Percentiles rank a stretch among this genome's conserved stretches.
Conservation (phyloP, 257 asterid species). For the Fraxinus pennsylvanica region DNA sequence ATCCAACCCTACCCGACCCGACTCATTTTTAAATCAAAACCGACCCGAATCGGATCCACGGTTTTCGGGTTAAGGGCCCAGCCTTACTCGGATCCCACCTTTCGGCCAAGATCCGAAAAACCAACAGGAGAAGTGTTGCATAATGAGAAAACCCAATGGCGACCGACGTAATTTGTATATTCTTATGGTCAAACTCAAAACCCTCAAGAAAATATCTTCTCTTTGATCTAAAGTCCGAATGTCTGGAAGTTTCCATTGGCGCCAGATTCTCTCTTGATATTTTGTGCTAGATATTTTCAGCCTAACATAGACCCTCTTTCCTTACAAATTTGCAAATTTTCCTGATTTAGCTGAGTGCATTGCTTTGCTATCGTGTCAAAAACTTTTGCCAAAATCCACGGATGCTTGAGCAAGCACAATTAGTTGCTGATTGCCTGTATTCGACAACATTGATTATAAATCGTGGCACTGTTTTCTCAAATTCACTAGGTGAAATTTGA, state of each 20-base stretch:
- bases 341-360: background rate
- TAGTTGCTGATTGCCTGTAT: background rate
- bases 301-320: background rate
- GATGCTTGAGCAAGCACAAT: background rate
- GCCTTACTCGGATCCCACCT: background rate
- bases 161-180: conserved; percentile 15
- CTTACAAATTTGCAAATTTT: background rate
- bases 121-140: background rate
- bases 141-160: conserved; percentile 33
- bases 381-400: background rate
- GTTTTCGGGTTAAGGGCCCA: no score
- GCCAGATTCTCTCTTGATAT: background rate
- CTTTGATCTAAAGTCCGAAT: conserved; percentile 5
- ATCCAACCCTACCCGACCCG: no score
- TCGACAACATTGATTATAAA: background rate
- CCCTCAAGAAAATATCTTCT: conserved; percentile 51
- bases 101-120: background rate
- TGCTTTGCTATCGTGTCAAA: background rate
- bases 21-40: no score
- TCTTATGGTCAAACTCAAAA: conserved; percentile 18
- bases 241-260: conserved; percentile 57
- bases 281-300: conserved; percentile 42
- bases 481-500: background rate
- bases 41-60: no score
- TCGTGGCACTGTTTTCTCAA: conserved; percentile 8